Evolutionary conservation across 2,329 filamentous ascomycete genomes (phyloP).

Genomic region (Pezicula carpinea): DNA sequence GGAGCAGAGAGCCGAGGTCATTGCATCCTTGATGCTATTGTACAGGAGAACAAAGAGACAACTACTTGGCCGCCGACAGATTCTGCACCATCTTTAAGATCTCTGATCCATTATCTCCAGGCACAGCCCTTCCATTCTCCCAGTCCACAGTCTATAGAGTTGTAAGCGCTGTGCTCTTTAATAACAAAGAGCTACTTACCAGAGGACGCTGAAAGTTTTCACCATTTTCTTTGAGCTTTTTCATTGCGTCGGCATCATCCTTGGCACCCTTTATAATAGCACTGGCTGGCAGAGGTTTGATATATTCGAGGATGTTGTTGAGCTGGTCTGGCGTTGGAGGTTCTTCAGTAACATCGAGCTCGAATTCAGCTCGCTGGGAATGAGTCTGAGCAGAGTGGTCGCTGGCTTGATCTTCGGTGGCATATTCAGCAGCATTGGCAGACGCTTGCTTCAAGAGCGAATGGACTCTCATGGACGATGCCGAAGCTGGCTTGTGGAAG

Average conservation of each 20-base stretch:
- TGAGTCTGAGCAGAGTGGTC: conserved; percentile 58
- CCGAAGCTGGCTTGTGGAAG: conserved; percentile 79
- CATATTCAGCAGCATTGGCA: conserved; percentile 59
- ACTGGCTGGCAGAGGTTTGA: conserved; percentile 55
- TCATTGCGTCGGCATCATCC: conserved; percentile 72
- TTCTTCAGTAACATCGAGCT: conserved; percentile 78
- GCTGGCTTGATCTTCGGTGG: conserved; percentile 71
- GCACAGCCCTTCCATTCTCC: conserved; percentile 80
- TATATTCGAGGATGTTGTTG: conserved; percentile 77
- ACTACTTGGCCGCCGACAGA: conserved; percentile 34
- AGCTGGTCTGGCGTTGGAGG: conserved; percentile 79
- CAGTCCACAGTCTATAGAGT: conserved; percentile 69
- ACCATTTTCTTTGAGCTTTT: conserved; percentile 66
- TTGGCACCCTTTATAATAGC: conserved; percentile 72
- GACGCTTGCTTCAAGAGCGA: conserved; percentile 78
- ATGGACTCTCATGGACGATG: conserved; percentile 68
- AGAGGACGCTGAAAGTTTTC: conserved; percentile 71
- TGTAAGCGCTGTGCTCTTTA: conserved; percentile 19
- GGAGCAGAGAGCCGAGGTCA: too few species aligned
- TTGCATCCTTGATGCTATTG: conserved; percentile 2
- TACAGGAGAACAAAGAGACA: not conserved
- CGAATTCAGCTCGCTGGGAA: conserved; percentile 60
- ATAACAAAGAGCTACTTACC: conserved; percentile 46
- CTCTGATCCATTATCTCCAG: conserved; percentile 79
- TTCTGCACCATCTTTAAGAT: conserved; percentile 76